Base-by-base conservation (phyloP, 2,329 filamentous ascomycete species). In the Ceratocystis smalleyi region DNA sequence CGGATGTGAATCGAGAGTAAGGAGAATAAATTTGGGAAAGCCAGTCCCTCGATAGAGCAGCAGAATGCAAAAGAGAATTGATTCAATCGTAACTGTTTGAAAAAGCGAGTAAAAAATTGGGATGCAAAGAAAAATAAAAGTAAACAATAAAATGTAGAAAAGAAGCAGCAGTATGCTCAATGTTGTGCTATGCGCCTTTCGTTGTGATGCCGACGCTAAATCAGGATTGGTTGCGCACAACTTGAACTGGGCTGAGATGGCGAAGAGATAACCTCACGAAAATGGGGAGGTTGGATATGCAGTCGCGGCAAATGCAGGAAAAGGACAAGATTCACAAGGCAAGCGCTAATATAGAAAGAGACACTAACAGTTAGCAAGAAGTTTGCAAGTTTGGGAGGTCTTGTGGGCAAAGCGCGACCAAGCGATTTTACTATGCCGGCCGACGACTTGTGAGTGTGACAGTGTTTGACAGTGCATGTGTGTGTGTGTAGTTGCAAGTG, bases 21-120 rank as follows among this genome's bases (percentile, higher is more conserved):
- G 30, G 17, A 35, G 70, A 71, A 68, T 68, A 69, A 69, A 45
- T 45, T 47, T 61, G 55, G 47, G 43, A 27, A 64, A 47, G 27
- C 40, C 32, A 24, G 47, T 27, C 47, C 47, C 47, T 24, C 22
- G 8, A 27, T 24, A 27, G 45, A 47, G 19, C 17, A 47, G 45
- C 17, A 22, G 19, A 47, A 47, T 22, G 10, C 7, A 47, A 22
- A 19, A 47, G 19, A 47, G n/a, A 10, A 19, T 22, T 1, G 22
- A 7, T 19, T 10, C 7, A 49, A 24, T 22, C 47, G n/a, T 19
- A 22, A 47, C 45, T 7, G 19, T n/a, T 17, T 47, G 45, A 8
- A 19, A 49, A 49, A 49, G 8, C 19, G 17, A 47, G 19, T 19
- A 47, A 27, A 27, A 51, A 51, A 27, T 2, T 10, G 45, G 22